Evolutionary conservation across 2,329 filamentous ascomycete species (phyloP), one percentile per base, ranked within the genome.

Genomic region (Neofusicoccum sp.): DNA sequence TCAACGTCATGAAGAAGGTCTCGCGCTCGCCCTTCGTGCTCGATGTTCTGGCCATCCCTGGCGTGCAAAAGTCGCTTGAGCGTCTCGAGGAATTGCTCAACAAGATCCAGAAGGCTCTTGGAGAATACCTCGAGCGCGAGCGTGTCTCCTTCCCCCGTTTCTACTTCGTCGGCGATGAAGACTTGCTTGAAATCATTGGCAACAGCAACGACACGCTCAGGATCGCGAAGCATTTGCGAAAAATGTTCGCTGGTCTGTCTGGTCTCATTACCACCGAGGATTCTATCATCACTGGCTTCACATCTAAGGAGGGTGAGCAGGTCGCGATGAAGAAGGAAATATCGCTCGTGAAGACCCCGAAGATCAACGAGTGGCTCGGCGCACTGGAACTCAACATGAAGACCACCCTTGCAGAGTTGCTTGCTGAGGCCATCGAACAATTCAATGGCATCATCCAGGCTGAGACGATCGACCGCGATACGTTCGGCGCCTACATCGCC

Each of bases 1-100:
- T 96, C 71, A 87, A 91, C n/a, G 92, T 99, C 41, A 96, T 99
- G 91, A 98, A 98, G 80, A 99, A 98, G 75, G 95, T 98, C 45
- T 93, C 96, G 78, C 96, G 96, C 74, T 93, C 93, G 57, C 93
- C 95, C 0, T 95, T 93, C 68, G 91, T 99, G 6, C 84, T 99
- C 47, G 96, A 99, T 73, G 93, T 99, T 2, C 86, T 99, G 61
- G 92, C 92, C 66, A 99, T 99, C 61, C 89, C 92, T 9, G 95
- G 95, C 49, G 92, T 96, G 0, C 95, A 99, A 70, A 96, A 96
- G 74, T 96, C 93, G 2, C 79, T 99, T 5, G 96, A 99, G 78
- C 89, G 95, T 67, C 82, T 99, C 58, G 93, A 93, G n/a, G 95
- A 99, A 72, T 82, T 98, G 67, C 84, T 99, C 61, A 96, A 96